Percentiles rank a stretch among this genome's conserved stretches.
Evolutionary conservation across 2,329 filamentous ascomycete genomes (phyloP).

Genomic region (Ophiosphaerella herpotricha): DNA sequence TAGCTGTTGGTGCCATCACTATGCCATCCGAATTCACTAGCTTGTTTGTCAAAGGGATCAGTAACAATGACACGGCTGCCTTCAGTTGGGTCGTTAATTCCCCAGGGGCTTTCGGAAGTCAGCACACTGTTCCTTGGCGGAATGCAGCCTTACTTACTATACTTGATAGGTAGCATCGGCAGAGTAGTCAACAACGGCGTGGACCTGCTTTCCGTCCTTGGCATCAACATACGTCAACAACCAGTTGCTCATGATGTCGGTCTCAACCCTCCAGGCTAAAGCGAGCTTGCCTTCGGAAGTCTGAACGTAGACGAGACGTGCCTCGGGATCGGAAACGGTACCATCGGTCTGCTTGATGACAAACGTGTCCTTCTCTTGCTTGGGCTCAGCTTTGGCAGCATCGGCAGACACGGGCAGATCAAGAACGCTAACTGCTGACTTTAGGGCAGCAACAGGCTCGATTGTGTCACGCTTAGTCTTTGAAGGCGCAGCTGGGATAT

Average conservation of each 20-base stretch:
- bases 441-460: conserved; percentile 52
- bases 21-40: conserved; percentile 61
- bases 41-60: conserved; percentile 55
- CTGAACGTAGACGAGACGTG: conserved; percentile 60
- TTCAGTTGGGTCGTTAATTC: conserved; percentile 59
- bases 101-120: conserved; percentile 49
- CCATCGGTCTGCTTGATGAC: conserved; percentile 56
- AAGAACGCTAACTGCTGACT: conserved; percentile 47
- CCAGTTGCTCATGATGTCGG: conserved; percentile 62
- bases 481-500: conserved; percentile 45
- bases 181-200: conserved; percentile 63
- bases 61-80: conserved; percentile 51
- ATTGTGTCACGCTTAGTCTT: conserved; percentile 50
- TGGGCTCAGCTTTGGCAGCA: conserved; percentile 47
- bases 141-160: conserved; percentile 45
- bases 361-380: conserved; percentile 44
- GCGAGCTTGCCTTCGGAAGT: conserved; percentile 54
- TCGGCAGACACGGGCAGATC: conserved; percentile 50
- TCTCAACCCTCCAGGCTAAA: conserved; percentile 64
- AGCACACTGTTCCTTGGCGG: neutral
- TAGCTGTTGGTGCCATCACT: conserved; percentile 55
- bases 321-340: conserved; percentile 58
- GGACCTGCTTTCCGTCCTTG: conserved; percentile 51
- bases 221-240: conserved; percentile 64
- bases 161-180: conserved; percentile 61